Base-by-base conservation (phyloP, 306 rosid species). In the Neltuma alba region DNA sequence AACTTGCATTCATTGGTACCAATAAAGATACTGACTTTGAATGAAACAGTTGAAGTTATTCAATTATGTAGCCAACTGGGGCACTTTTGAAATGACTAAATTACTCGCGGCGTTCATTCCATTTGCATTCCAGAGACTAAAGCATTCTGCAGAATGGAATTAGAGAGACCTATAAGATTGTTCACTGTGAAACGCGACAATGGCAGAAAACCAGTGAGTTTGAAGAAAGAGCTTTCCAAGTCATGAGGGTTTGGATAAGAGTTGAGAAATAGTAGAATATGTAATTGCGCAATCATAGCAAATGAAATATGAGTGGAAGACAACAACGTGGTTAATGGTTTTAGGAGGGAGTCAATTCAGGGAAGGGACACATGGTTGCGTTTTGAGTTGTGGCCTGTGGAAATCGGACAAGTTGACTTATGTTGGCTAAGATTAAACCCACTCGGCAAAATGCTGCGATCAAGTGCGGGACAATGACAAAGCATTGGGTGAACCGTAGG, bases 401-500 rank as follows among this genome's bases (percentile, higher is more conserved):
- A 10, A 33, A 1, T 31, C 7, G 16, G 61, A 70, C 8, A 66
- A 40, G 33, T n/a, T 37, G 6, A 13, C 9, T 50, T 50, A 2
- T 50, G 58, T 50, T 50, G 20, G 58, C 25, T 10, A 25, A 20
- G 76, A 72, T 33, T 20, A 37, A 65, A 65, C 63, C 45, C 44
- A 48, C 44, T 71, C 33, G 42, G 62, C 44, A 18, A 10, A 25
- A 18, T 71, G 27, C 18, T 72, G 74, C 21, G 30, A 69, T 41
- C 23, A 14, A 25, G 74, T 41, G 55, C 25, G 74, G 5, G 45
- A 76, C 63, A 45, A 58, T 31, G 50, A 80, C 82, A 72, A 74
- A 18, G 42, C 80, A 70, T 42, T 58, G 68, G 41, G 57, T 37
- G 50, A 30, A 52, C 1, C 9, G 7, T 5, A 30, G 78, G 83